Evolutionary conservation across 139 green algal species (phyloP).

Genomic region (Helicosporidium sp.): DNA sequence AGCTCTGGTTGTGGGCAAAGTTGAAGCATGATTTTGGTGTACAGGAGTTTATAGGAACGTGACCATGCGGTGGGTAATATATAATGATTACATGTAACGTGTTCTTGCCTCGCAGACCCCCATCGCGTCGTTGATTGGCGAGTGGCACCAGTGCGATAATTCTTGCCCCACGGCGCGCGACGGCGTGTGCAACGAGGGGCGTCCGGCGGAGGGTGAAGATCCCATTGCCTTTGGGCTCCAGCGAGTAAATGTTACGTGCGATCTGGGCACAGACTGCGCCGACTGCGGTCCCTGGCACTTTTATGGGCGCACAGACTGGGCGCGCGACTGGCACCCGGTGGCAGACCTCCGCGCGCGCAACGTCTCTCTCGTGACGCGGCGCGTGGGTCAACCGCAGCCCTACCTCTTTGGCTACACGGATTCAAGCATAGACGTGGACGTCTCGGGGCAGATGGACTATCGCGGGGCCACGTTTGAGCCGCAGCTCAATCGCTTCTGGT

Average conservation of each 20-base stretch:
- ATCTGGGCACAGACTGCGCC: slow-evolving; percentile 58
- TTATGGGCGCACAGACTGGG: slow-evolving; percentile 3
- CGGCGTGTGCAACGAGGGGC: slow-evolving; percentile 7
- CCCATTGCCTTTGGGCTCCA: neutral
- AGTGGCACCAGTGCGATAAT: no score
- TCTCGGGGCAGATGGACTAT: slow-evolving; percentile 26
- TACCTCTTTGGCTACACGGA: slow-evolving; percentile 42
- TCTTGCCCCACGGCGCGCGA: slow-evolving; percentile 1
- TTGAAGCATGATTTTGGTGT: no score
- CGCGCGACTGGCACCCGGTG: slow-evolving; percentile 3
- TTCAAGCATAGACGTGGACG: slow-evolving; percentile 33
- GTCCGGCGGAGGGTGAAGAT: neutral
- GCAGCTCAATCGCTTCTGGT: slow-evolving; percentile 21
- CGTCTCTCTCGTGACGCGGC: neutral
- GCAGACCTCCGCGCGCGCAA: neutral
- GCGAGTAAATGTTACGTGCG: slow-evolving; percentile 23
- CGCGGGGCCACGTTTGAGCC: slow-evolving; percentile 23
- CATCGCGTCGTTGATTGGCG: no score
- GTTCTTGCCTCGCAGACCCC: no score
- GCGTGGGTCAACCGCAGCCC: slow-evolving; percentile 4
- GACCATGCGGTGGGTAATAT: no score
- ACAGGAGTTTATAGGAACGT: no score
- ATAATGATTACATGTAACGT: no score
- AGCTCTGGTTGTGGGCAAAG: no score
- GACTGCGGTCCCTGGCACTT: slow-evolving; percentile 42